Evolutionary conservation across 2,329 filamentous ascomycete species (phyloP), one percentile per base, ranked within the genome.

Genomic region (Emmonsiellopsis sp.): DNA sequence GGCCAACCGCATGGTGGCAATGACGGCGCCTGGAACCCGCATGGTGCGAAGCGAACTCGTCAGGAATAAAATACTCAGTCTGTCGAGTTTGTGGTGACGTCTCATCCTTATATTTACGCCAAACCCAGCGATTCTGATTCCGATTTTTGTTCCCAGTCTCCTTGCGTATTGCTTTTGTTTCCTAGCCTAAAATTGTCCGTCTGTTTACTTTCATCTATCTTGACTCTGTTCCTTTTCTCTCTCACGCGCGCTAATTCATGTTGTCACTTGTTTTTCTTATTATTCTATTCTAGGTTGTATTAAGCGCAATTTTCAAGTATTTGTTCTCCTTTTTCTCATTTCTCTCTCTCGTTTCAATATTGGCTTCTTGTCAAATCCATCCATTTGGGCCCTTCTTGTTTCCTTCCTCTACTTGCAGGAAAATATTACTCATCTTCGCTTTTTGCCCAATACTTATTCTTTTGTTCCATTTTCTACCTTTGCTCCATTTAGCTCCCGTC

Each of bases 31-130:
- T 87, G 87, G 76, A 92, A 92, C 63, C 88, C 88, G 5, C 88
- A 92, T 61, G 87, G 87, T 33, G 83, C 84, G 3, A 93, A 93
- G 73, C 78, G 88, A 60, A 85, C 86, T 59, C 80, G 88, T 57
- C 86, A 87, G 56, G 88, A 91, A 61, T 81, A 72, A 64, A 55
- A 11, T 1, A 32, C 46, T 10, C 17, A 51, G 32, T 27, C 21
- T 10, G 3, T 14, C 11, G 21, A 27, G 21, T 27, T 27, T 27
- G 21, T 5, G 21, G 21, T 27, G 21, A 27, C 21, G 21, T 5
- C 21, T 40, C 11, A n/a, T 49, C 21, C 17, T 11, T 49, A 10
- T 48, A 17, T 48, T 37, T 5, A 32, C 11, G 34, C 9, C 10
- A 40, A 32, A n/a, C n/a, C 21, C 21, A 40, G 6, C 14, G n/a